Evolutionary conservation across 495 filamentous ascomycete genomes (phyloP), one percentile per base, ranked within the genome.

Genomic region (Letharia lupina): DNA sequence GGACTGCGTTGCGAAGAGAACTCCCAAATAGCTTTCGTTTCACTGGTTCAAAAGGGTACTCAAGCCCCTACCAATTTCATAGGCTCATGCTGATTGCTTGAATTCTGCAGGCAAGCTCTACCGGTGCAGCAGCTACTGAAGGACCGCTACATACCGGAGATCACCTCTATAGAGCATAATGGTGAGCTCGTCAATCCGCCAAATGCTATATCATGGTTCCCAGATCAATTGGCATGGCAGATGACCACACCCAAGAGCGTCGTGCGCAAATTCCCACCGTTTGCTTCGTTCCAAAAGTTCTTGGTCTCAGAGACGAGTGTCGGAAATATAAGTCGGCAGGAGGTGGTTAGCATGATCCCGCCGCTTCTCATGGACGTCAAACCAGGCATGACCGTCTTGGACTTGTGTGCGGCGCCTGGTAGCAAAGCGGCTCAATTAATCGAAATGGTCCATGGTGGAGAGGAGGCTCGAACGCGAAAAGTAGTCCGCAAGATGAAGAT

Each of bases 271-370:
- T 95, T 94, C 74, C 83, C 89, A 9, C 95, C 95, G 3, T 98
- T 98, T 74, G 85, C 90, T 57, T 88, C 88, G 20, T 98, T 98
- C 76, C 94, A 98, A 76, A 95, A 94, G 74, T 98, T 96, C 80
- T 79, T 98, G n/a, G 94, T 98, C 33, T 93, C 92, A 37, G 94
- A 98, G 80, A 96, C 94, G 15, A 91, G 89, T 57, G 90, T 96
- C 61, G 94, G 94, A 72, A 98, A 98, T 73, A 98, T 98, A 73
- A 95, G 88, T 75, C 84, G 94, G 70, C 94, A 98, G 76, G 94
- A 98, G 78, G 86, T 93, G 31, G 94, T 98, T 67, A 95, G 90
- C 81, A 98, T 98, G 94, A 96, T 98, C 68, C 94, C 94, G 35
- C 95, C 95, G 33, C 85, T 98, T 61, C 79, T 98, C 65, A 90